Evolutionary conservation across 345 rosid species (phyloP), one percentile per base, ranked within the genome.

Genomic region (Psidium guajava): DNA sequence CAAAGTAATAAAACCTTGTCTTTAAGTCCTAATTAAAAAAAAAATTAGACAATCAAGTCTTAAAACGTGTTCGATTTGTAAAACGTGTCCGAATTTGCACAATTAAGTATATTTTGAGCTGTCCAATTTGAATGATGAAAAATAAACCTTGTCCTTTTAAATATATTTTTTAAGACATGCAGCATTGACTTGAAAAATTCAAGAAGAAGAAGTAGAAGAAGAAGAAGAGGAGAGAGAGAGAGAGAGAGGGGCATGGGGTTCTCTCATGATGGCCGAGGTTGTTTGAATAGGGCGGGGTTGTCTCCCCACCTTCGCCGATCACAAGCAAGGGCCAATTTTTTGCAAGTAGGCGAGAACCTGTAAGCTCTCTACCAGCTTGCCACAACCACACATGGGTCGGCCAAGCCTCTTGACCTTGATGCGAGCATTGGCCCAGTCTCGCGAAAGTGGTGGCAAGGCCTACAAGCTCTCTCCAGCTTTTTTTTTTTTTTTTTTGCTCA

Each of bases 1-100:
- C 3, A 2, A 28, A 64, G 75, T 8, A 28, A 64, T 4, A 15
- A 20, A 15, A 64, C 32, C 18, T 28, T 64, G 75, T 64, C 42
- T 64, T 64, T 8, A 3, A 1, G 20, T 32, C 11, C 22, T 15
- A 44, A 44, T 44, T 44, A 5, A 40, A 47, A 47, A 28, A 14
- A 28, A 32, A 2, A 16, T 64, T 28, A 12, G 44, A 64, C 22
- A 64, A 64, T 64, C 21, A 32, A 64, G 21, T 64, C 12, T 0
- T 3, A 0, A 7, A 16, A 64, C 3, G 16, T 64, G 10, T 64
- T 64, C 0, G 0, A 61, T 1, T 0, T 0, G 6, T 28, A 61
- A 61, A 61, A 28, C 28, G 14, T 61, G 11, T 27, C 18, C 3
- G 6, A 51, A 16, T 59, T 1, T 14, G 2, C 1, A 20, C 5